These are phyloP conservation scores for Pseudocercospora pini-densiflorae DNA, from an alignment of 2,329 filamentous ascomycete species.

Conservation along the genomic window DNA sequence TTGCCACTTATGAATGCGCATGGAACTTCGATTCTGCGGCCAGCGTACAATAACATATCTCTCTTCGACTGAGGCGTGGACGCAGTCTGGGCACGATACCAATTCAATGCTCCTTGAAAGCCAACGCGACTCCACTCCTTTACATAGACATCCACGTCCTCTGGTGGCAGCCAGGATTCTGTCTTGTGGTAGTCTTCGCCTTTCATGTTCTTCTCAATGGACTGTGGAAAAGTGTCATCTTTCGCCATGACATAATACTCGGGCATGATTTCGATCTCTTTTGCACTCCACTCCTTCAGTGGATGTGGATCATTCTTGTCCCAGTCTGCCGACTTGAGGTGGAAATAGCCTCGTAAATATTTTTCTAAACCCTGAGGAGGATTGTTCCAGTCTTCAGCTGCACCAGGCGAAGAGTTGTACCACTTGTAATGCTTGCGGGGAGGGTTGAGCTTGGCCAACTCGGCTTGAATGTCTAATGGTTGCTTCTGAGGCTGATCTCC, in stretches of 20 bases:
- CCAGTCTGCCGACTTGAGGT: conserved; percentile 70
- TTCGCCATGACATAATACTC: conserved; percentile 71
- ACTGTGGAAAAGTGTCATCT: conserved; percentile 62
- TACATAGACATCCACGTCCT: conserved; percentile 64
- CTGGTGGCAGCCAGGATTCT: conserved; percentile 61
- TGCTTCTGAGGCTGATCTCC: conserved; percentile 45
- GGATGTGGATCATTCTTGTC: conserved; percentile 53
- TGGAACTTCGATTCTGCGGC: conserved; percentile 65
- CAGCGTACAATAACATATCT: conserved; percentile 64
- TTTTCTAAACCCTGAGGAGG: conserved; percentile 58
- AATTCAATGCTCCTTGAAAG: conserved; percentile 70
- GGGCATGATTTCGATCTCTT: conserved; percentile 64
- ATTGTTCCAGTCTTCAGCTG: conserved; percentile 54
- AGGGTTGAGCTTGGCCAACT: conserved; percentile 58
- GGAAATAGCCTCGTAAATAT: conserved; percentile 70
- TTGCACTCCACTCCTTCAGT: conserved; percentile 60
- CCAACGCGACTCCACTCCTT: conserved; percentile 65
- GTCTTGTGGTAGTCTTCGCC: conserved; percentile 53
- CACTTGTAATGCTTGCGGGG: conserved; percentile 72
- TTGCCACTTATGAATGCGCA: conserved; percentile 65
- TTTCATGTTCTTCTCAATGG: conserved; percentile 60
- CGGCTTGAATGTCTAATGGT: conserved; percentile 57
- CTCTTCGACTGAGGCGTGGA: conserved; percentile 45
- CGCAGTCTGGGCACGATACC: conserved; percentile 66
- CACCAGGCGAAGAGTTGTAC: conserved; percentile 61